Evolutionary conservation across 2,329 filamentous ascomycete species (phyloP).

Genomic region (Pezicula neosporulosa): DNA sequence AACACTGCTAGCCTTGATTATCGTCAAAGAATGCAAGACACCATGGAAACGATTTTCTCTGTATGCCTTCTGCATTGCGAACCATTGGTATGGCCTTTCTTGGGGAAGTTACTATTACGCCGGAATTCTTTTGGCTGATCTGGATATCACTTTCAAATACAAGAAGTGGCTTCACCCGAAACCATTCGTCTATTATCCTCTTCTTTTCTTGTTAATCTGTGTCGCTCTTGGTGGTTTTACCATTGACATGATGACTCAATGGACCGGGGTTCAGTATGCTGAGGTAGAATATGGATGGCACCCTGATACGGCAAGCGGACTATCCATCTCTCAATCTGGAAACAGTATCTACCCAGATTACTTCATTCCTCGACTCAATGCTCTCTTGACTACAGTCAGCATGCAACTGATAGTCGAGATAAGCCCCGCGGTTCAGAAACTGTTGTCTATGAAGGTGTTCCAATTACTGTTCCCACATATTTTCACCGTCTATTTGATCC

Average conservation of each 20-base stretch:
- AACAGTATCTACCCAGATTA: conserved; percentile 37
- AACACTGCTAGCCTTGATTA: conserved; percentile 36
- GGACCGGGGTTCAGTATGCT: conserved; percentile 13
- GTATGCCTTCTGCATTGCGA: conserved; percentile 38
- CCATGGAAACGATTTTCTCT: conserved; percentile 42
- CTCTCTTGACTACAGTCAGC: conserved; percentile 34
- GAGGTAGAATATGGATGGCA: conserved; percentile 39
- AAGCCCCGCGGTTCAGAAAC: conserved; percentile 34
- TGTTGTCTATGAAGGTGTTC: conserved; percentile 35
- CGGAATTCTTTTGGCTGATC: conserved; percentile 40
- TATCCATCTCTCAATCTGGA: conserved; percentile 30
- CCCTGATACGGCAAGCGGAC: conserved; percentile 35
- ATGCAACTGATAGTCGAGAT: conserved; percentile 33
- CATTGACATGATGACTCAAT: conserved; percentile 10
- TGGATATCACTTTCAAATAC: conserved; percentile 43
- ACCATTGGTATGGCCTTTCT: conserved; percentile 42
- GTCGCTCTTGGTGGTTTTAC: conserved; percentile 25
- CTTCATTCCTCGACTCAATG: conserved; percentile 39
- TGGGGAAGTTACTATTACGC: conserved; percentile 44
- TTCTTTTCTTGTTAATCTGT: conserved; percentile 28
- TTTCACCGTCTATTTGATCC: conserved; percentile 45
- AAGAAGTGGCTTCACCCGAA: conserved; percentile 32
- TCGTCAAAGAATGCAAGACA: conserved; percentile 40
- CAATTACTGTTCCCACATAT: conserved; percentile 43
- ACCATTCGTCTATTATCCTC: conserved; percentile 32